Evolutionary conservation across 495 filamentous ascomycete genomes (phyloP), one percentile per base, ranked within the genome.

Genomic region (Sporormia fimetaria): DNA sequence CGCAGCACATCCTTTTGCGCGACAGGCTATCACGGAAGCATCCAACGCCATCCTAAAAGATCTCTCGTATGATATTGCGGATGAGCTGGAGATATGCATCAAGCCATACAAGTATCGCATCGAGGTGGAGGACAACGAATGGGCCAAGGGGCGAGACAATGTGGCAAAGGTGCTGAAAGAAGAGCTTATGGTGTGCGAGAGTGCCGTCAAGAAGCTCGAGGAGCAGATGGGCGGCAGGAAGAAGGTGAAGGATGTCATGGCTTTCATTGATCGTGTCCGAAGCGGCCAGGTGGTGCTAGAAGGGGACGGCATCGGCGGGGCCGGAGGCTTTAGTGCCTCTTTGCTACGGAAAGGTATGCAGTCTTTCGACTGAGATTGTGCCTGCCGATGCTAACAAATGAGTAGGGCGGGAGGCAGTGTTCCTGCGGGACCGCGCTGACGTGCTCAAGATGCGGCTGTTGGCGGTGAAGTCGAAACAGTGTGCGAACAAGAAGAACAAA

Each of bases 51-150:
- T 96, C 31, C 63, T 99, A 11, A 90, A 87, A 45, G 90, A 99
- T 44, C 76, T 87, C 2, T 94, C 92, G 51, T 95, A 94, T 64
- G 86, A 84, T 56, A 96, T 92, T 2, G 85, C 81, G 49, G 90
- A 99, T 56, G 88, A 95, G 58, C 86, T 99, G n/a, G 90, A 99
- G 60, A 95, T 95, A 55, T 96, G 90, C 57, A 88, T 99, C 67
- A 99, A 99, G 58, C 90, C 90, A 2, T 99, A 87, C 67, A 99
- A 96, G 57, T 96, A 80, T 50, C 84, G 95, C 42, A 90, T 96
- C 33, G 90, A 99, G 56, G 77, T 96, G 32, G 82, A 94, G 47
- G 81, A 84, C 15, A 66, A 74, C 4, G 92, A 96, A 58, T 99
- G 90, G 90, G 60, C 66, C 4, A 75, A 80, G 42, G 86, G 84